Evolutionary conservation across 371 early-diverging fungal species (phyloP), one percentile per base, ranked within the genome.

Genomic region (Haplosporangium sp.): DNA sequence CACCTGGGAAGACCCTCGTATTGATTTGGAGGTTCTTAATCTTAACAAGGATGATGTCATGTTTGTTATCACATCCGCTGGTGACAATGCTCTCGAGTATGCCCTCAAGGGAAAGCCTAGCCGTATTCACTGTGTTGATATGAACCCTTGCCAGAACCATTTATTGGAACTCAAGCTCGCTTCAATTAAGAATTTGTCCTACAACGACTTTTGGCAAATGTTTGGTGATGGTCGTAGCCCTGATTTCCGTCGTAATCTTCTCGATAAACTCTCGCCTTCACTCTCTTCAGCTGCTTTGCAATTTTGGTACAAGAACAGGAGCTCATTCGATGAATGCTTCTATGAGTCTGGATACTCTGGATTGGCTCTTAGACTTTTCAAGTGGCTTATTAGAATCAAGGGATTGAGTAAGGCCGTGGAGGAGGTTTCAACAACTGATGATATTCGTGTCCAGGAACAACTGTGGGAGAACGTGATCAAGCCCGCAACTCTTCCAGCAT

Each of bases 131-230:
- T 93, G 93, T 77, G 89, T 94, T 47, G 96, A 95, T 76, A 91
- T 95, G 89, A 95, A 95, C 74, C 96, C 96, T 10, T 95, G 94
- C 79, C 96, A 95, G 86, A 95, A 95, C 84, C 92, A 95, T 77
- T 85, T 95, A 65, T 83, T 95, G 45, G 96, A 95, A 76, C 87
- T 95, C 60, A 95, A 95, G 77, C 83, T 95, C 0, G 95, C 95
- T 19, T 86, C 87, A 52, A 88, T 95, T 61, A 76, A 85, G 19
- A 72, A 86, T 44, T 69, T 95, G 17, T 77, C 86, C 20, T 93
- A 91, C 76, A 67, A 75, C 17, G 92, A 93, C 66, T 93, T 94
- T 68, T 95, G 95, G 95, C 86, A 86, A 37, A 87, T 95, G 86
- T 94, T 95, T 87, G 96, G 95, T 38, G 88, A 89, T n/a, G 95